Evolutionary conservation across 23 red algal species (phyloP).

Genomic region (Agarophyton chilense): DNA sequence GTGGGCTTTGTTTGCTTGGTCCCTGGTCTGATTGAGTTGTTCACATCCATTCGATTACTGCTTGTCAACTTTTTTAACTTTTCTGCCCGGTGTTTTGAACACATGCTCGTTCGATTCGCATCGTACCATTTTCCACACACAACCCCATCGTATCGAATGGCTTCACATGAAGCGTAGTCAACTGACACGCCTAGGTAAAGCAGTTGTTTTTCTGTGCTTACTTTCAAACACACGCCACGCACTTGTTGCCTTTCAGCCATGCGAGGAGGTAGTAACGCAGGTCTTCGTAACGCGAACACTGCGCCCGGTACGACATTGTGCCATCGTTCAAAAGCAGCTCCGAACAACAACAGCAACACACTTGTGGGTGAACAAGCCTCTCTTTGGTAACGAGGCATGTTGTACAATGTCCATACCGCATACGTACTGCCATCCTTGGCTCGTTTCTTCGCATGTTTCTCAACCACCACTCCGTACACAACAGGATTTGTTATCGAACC

Average conservation of each 20-base stretch:
- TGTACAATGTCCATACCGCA: conserved; percentile 48
- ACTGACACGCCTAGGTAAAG: conserved; percentile 17
- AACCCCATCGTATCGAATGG: neutral
- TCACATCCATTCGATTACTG: conserved; percentile 35
- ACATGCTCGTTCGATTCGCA: conserved; percentile 44
- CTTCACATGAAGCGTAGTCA: conserved; percentile 31
- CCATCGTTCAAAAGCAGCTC: conserved; percentile 19
- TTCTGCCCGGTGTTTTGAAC: neutral
- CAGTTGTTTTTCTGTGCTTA: conserved; percentile 4
- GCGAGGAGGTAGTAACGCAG: conserved; percentile 24
- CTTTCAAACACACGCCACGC: conserved; percentile 19
- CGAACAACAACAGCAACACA: conserved; percentile 41
- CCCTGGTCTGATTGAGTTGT: conserved; percentile 25
- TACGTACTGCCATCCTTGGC: conserved; percentile 20
- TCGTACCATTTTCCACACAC: conserved; percentile 43
- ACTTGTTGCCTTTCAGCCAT: neutral
- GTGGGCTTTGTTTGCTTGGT: neutral
- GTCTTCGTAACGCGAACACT: conserved; percentile 45
- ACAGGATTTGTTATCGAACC: neutral
- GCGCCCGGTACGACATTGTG: conserved; percentile 27
- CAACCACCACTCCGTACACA: conserved; percentile 35
- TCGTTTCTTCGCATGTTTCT: conserved; percentile 39
- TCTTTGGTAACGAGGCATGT: conserved; percentile 31
- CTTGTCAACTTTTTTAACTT: conserved; percentile 31
- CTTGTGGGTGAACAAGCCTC: neutral